These are phyloP conservation scores for Clitopilus hobsonii DNA, from an alignment of 768 basidiomycete species.

Conservation along the genomic window DNA sequence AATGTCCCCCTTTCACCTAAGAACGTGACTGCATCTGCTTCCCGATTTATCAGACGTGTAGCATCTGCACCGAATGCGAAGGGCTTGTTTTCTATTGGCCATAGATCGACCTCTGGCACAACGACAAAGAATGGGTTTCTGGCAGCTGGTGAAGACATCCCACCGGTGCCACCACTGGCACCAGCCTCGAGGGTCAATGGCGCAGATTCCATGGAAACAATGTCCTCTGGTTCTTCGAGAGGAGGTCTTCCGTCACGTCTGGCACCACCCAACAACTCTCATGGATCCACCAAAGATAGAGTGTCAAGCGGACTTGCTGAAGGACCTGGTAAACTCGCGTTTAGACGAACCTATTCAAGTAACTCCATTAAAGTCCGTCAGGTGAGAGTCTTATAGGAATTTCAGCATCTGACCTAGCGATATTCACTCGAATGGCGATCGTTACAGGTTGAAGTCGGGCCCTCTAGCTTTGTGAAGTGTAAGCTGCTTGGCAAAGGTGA, in stretches of 20 bases:
- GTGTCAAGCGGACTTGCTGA: conserved; percentile 40
- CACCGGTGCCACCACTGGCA: conserved; percentile 46
- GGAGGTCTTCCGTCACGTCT: conserved; percentile 38
- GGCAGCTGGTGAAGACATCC: conserved; percentile 61
- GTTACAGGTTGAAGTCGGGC: conserved; percentile 84
- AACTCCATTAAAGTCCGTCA: conserved; percentile 94
- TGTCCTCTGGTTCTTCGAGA: conserved; percentile 73
- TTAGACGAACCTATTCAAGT: conserved; percentile 93
- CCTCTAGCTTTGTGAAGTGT: conserved; percentile 92
- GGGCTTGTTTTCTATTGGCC: conserved; percentile 68
- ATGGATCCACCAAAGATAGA: conserved; percentile 37
- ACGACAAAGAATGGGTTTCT: conserved; percentile 76
- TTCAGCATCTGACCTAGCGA: conserved; percentile 6
- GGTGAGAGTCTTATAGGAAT: conserved; percentile 38
- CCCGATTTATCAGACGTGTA: conserved; percentile 90
- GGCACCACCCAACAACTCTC: conserved; percentile 30
- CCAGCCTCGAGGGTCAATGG: conserved; percentile 54
- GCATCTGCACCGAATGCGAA: conserved; percentile 97
- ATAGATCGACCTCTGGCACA: conserved; percentile 41
- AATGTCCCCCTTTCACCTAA: conserved; percentile 60
- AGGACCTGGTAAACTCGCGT: conserved; percentile 63
- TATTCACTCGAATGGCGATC: conserved; percentile 7
- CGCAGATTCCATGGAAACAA: conserved; percentile 69
- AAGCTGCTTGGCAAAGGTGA: conserved; percentile 99
- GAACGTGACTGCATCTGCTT: conserved; percentile 67